A percentile compares a stretch with the other conserved stretches of the same genome.
phyloP scores from a whole-genome alignment of 2,329 filamentous ascomycete species.

The Colletotrichum sidae region DNA sequence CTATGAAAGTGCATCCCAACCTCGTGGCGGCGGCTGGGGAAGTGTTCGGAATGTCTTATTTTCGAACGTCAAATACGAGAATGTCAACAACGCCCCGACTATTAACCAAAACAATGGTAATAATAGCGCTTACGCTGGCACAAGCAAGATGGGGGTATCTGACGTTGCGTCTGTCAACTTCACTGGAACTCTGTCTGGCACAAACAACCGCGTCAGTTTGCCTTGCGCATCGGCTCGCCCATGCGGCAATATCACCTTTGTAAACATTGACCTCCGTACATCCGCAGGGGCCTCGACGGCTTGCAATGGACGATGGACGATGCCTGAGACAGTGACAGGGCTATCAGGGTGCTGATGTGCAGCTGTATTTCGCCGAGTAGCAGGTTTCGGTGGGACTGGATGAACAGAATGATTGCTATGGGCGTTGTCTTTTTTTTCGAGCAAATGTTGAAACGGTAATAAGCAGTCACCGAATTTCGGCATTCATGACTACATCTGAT shows the following conservation, averaged over 20 bases:
- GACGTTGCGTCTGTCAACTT: slow-evolving; percentile 2
- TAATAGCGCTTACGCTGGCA: no score
- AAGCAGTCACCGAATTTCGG: no score
- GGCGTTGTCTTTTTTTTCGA: no score
- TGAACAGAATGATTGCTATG: no score
- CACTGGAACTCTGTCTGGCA: slow-evolving; percentile 4
- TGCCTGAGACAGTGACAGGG: slow-evolving; percentile 7
- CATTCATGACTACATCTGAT: neutral
- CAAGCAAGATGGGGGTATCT: neutral
- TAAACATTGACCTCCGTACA: neutral
- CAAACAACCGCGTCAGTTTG: neutral
- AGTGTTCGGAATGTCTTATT: slow-evolving; percentile 1
- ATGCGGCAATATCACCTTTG: slow-evolving; percentile 9
- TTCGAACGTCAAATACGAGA: slow-evolving; percentile 5
- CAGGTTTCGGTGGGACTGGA: no score
- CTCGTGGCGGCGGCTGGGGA: slow-evolving; percentile 9
- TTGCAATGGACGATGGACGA: neutral
- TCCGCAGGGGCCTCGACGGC: neutral
- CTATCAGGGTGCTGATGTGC: slow-evolving; percentile 3
- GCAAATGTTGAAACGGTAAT: no score
- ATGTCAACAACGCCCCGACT: slow-evolving; percentile 9
- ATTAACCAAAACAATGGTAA: neutral
- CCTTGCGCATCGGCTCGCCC: neutral
- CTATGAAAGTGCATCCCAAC: slow-evolving; percentile 9
- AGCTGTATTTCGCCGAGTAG: no score